These are phyloP conservation scores for Serendipita indica DNA, from an alignment of 768 basidiomycete genomes.

Conservation along the genomic window DNA sequence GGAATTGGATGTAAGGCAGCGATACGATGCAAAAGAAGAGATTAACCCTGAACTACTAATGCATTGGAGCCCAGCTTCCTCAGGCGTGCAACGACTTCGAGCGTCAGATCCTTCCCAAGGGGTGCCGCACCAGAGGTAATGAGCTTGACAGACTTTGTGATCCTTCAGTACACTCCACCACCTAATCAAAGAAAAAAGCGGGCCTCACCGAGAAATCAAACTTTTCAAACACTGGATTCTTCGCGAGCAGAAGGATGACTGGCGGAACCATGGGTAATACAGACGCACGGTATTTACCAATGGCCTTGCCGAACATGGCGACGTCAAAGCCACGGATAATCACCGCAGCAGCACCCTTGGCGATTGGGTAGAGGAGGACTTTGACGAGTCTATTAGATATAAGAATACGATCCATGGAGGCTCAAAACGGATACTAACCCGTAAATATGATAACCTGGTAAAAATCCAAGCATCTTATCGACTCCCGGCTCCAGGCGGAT, in stretches of 20 bases:
- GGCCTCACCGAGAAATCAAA: constrained; percentile 27
- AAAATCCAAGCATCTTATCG: constrained; percentile 45
- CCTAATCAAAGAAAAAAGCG: background rate
- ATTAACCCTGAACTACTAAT: background rate
- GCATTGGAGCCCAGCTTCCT: constrained; percentile 23
- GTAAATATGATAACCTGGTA: constrained; percentile 33
- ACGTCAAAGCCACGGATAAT: constrained; percentile 63
- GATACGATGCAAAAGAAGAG: background rate
- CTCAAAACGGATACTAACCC: background rate
- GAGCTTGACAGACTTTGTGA: constrained; percentile 17
- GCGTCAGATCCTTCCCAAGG: constrained; percentile 45
- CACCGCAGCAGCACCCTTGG: constrained; percentile 34
- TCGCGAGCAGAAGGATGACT: constrained; percentile 59
- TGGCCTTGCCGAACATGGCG: constrained; percentile 42
- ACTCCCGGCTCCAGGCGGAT: constrained; percentile 25
- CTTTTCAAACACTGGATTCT: constrained; percentile 34
- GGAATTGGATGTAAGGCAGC: background rate
- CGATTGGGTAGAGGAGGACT: constrained; percentile 44
- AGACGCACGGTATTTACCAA: constrained; percentile 52
- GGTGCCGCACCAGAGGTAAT: constrained; percentile 73
- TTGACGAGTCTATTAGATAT: constrained; percentile 36
- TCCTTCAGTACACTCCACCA: too few relatives aligned
- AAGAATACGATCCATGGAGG: background rate
- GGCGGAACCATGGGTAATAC: constrained; percentile 58
- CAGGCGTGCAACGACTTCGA: constrained; percentile 29